Conservation (phyloP, 2,329 filamentous ascomycete species). For the Trichoderma sp. region DNA sequence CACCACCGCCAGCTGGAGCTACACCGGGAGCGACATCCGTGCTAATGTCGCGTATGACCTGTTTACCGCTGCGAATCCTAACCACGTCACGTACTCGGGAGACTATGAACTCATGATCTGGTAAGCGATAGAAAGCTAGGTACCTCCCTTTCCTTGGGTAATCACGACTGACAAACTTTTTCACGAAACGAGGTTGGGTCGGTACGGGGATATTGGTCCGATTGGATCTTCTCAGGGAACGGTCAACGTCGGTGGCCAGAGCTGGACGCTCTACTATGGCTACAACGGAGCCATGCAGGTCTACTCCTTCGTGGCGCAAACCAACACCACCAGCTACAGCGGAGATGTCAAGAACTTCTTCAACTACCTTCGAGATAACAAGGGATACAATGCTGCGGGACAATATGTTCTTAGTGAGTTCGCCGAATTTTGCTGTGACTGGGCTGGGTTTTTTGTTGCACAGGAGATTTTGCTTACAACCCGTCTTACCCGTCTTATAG, state of each 20-base stretch:
- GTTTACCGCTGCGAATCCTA: conserved; percentile 15
- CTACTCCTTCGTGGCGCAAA: conserved; percentile 11
- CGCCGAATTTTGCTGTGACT: too few species aligned
- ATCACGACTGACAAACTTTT: too few species aligned
- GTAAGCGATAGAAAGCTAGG: not conserved
- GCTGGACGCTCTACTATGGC: conserved; percentile 14
- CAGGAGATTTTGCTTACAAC: not conserved
- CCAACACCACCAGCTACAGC: not conserved
- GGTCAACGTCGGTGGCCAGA: not conserved
- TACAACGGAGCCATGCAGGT: conserved; percentile 18
- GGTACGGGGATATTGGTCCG: not conserved
- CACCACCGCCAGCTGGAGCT: conserved; percentile 6
- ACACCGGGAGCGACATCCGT: conserved; percentile 7
- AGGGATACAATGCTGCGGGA: conserved; percentile 4
- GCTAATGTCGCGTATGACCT: conserved; percentile 21
- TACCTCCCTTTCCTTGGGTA: rapidly evolving
- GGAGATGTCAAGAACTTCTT: conserved; percentile 19
- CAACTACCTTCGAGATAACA: conserved; percentile 9
- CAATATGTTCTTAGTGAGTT: conserved; percentile 23
- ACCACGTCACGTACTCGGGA: conserved; percentile 14
- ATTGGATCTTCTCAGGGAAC: conserved; percentile 13
- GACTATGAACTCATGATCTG: conserved; percentile 25
- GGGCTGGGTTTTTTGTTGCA: not conserved
- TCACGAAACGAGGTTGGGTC: conserved; percentile 12
- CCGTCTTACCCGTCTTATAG: not conserved